Base-by-base conservation (phyloP, 192 early-diverging fungal species). In the Linnemannia exigua region DNA sequence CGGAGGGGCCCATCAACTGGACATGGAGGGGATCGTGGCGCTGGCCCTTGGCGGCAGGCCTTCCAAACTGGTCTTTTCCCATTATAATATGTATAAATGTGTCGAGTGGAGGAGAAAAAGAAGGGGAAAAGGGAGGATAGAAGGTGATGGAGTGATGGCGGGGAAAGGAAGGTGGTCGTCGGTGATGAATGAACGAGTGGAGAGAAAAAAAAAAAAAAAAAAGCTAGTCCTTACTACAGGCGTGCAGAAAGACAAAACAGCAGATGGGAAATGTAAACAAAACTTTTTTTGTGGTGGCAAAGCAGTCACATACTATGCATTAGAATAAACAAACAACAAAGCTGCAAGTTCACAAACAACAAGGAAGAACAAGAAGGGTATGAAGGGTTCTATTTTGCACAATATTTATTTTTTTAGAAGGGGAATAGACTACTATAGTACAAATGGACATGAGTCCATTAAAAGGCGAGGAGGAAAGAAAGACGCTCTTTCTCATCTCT, bases 21-120 rank as follows among this genome's bases (percentile, higher is more conserved):
- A 96, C 92, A 83, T 96, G 94, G 33, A 98, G 91, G 75, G 97
- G 97, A 82, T 98, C 96, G 87, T 97, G 97, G 22, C 97, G 94
- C 37, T 79, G 80, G 25, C 87, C 70, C 72, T 80, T 87, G 17
- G 72, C 58, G 44, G 52, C 69, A 48, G 89, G 87, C 46, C 80
- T 74, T n/a, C 71, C 80, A 58, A 70, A 51, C 37, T 75, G 58
- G 35, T 92, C 92, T 86, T 92, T 92, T 72, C 89, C 92, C 92
- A 91, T 92, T 63, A 63, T 63, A 67, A 54, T 81, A 33, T 80
- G 36, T 72, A 63, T 74, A 16, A 63, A 68, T 61, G 37, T 50
- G 35, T 46, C 70, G 54, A 63, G 22, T 20, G 37, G 1, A 35
- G 25, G 25, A 33, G 28, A 35, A 50, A 16, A 20, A 46, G 63